Base-by-base conservation (phyloP, 148 eudicot species). In the Rhododendron vialii region DNA sequence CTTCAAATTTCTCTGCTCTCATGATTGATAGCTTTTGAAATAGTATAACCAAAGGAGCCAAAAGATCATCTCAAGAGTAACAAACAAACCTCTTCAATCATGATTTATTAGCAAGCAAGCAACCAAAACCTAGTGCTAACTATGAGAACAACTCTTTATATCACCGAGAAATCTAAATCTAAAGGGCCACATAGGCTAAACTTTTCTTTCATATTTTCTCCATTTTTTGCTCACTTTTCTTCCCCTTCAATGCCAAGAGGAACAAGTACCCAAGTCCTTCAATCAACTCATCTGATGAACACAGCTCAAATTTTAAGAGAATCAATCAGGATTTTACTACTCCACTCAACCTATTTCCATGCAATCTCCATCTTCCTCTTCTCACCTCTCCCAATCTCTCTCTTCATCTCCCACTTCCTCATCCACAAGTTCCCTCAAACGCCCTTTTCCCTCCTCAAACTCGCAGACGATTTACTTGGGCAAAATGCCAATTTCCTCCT, bases 371-470 rank as follows among this genome's bases (percentile, higher is more conserved):
- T 71, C 3, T 83, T 83, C 79, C 79, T 83, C 57, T 45, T 83
- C 85, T 83, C 85, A 14, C 85, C 78, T 28, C 78, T 83, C 53
- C 78, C 85, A 71, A 33, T 83, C 57, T 83, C 78, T 67, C 67
- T 30, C 20, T 71, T 71, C 59, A 67, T 83, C 85, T 83, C 85
- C 51, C 85, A 83, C 85, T 65, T 83, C 78, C 78, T 83, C 77
- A n/a, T 83, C 33, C 43, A 67, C 78, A 28, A 26, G 28, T 83
- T 43, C 67, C 85, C 85, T 83, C 55, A 83, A 67, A 28, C 73
- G 45, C 85, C 78, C 41, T 83, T 38, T 75, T 83, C 85, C 35
- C 18, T 45, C 20, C 78, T 65, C 11, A 17, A 28, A 43, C 18
- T 83, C 78, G 2, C 76, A 67, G 33, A 83, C 14, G 1, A 7